Percentiles rank a stretch among this genome's conserved stretches.
Evolutionary conservation across 176 grass and related monocot genomes (phyloP).

Genomic region (Areca catechu): DNA sequence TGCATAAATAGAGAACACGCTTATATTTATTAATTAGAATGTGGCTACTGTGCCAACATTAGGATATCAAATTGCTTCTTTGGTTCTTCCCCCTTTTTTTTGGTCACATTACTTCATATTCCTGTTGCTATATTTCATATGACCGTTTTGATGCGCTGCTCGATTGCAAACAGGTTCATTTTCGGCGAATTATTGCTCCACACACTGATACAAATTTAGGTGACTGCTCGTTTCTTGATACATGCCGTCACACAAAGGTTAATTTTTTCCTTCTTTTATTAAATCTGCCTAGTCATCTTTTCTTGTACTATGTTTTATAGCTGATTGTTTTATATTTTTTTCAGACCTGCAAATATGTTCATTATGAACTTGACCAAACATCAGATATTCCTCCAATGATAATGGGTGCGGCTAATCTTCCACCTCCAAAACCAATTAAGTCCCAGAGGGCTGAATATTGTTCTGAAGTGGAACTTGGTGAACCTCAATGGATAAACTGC

Average conservation of each 20-base stretch:
- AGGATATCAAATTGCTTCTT: background rate
- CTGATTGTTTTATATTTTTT: conserved; percentile 2
- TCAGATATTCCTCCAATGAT: conserved; percentile 80
- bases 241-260: conserved; percentile 97
- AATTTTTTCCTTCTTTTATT: conserved; percentile 19
- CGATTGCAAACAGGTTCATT: conserved; percentile 64
- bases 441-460: conserved; percentile 89
- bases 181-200: conserved; percentile 94
- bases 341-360: conserved; percentile 99
- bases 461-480: conserved; percentile 98
- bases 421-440: conserved; percentile 59
- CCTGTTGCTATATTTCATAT: too few species aligned
- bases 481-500: conserved; percentile 96
- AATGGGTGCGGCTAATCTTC: conserved; percentile 34
- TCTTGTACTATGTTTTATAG: conserved; percentile 12
- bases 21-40: background rate
- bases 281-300: conserved; percentile 1
- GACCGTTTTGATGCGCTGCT: conserved; percentile 16
- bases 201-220: conserved; percentile 99
- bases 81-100: background rate
- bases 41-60: background rate
- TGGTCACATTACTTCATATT: too few species aligned
- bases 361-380: conserved; percentile 97
- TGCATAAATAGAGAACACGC: too few species aligned
- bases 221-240: conserved; percentile 98